Evolutionary conservation across 192 early-diverging fungal genomes (phyloP), one percentile per base, ranked within the genome.

Genomic region (Spizellomyces sp.): DNA sequence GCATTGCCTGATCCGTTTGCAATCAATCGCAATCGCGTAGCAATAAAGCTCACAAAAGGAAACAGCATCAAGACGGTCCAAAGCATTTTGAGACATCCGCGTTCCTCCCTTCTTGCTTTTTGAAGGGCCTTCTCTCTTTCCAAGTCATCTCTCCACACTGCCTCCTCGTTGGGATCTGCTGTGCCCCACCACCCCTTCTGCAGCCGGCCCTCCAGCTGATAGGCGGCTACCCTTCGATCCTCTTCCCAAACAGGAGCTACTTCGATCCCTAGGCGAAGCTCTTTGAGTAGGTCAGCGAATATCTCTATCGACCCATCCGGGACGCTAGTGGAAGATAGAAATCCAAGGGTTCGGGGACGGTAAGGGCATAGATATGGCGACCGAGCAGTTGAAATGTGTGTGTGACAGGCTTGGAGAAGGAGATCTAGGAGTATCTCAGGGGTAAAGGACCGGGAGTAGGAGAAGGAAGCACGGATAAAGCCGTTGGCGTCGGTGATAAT

Each of bases 231-330:
- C 27, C 70, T 7, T 14, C 27, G n/a, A 41, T 72, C 70, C 27
- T 72, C 70, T 17, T 72, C 70, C 70, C 70, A 72, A 6, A 63
- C 48, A 14, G 70, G 70, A 12, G 70, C 70, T 10, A 72, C 62
- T 6, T 21, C 54, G 14, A 72, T 48, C 15, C 70, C 70, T 42
- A 72, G 5, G 8, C 64, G 17, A 8, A 72, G 70, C 3, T 48
- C 55, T 19, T 36, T 52, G 8, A 72, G 36, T 21, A 72, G 62
- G 17, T 64, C 19, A 27, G 60, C 47, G 44, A 72, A 57, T 45
- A 46, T 52, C n/a, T 64, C 48, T 50, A 72, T 72, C 9, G 70
- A 17, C 0, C 62, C 62, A 10, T 45, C 48, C 10, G 70, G 70
- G 44, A 72, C 52, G 44, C 44, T 41, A 5, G 52, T 45, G 47